Percentiles rank a stretch among this genome's conserved stretches.
phyloP scores from a whole-genome alignment of 345 rosid genomes.

The Aethionema arabicum region DNA sequence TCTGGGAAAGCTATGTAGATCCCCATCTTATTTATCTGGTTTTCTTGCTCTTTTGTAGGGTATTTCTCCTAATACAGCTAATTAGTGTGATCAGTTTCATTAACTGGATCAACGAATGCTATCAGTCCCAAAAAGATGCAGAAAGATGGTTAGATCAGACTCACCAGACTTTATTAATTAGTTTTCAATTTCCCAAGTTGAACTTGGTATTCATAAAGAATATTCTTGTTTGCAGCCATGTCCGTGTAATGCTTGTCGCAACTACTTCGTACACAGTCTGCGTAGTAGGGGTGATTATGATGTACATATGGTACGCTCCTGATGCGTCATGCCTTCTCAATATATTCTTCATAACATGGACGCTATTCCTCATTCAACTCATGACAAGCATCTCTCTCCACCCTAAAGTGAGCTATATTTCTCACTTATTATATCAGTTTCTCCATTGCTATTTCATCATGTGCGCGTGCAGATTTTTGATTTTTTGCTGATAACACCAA shows the following conservation, averaged over 20 bases:
- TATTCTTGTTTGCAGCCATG: conserved; percentile 52
- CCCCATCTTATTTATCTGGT: conserved; percentile 19
- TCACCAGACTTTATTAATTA: background rate
- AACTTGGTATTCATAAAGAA: too few relatives aligned
- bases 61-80: conserved; percentile 87
- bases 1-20: conserved; percentile 18
- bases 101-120: conserved; percentile 77
- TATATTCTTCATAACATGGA: conserved; percentile 92
- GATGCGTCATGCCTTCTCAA: conserved; percentile 84
- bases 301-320: conserved; percentile 95
- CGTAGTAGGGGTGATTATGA: conserved; percentile 74
- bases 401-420: conserved; percentile 53
- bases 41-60: conserved; percentile 51
- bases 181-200: background rate
- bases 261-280: conserved; percentile 68
- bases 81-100: conserved; percentile 92
- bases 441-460: conserved; percentile 11
- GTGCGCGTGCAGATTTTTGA: conserved; percentile 18
- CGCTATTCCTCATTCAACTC: conserved; percentile 85
- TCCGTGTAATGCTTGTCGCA: conserved; percentile 71
- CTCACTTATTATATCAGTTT: background rate
- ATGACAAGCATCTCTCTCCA: conserved; percentile 93
- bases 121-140: conserved; percentile 54
- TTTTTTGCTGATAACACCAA: conserved; percentile 17
- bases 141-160: conserved; percentile 65